phyloP scores from a whole-genome alignment of 106 monocot genomes.

The Platanthera zijinensis region DNA sequence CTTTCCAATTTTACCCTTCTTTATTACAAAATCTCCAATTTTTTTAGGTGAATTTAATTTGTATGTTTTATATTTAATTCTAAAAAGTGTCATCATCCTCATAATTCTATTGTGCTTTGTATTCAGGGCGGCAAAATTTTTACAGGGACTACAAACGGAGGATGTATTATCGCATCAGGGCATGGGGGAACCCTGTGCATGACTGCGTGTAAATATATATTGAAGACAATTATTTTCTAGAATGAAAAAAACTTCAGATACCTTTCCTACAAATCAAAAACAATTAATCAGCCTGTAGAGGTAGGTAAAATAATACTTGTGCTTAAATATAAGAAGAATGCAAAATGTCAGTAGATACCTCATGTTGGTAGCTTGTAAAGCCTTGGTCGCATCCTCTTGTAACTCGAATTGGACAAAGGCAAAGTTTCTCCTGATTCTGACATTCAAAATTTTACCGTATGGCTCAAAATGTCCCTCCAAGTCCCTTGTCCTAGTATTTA shows the following conservation, averaged over 20 bases:
- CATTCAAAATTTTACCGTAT: constrained; percentile 81
- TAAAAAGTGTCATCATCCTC: no score
- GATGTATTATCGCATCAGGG: no score
- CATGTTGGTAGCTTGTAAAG: constrained; percentile 82
- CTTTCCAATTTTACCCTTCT: no score
- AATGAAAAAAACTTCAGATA: not conserved
- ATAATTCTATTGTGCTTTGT: no score
- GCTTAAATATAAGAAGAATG: constrained; percentile 3
- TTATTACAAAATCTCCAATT: no score
- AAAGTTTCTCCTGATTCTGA: constrained; percentile 91
- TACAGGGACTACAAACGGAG: constrained; percentile 56
- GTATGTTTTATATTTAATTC: no score
- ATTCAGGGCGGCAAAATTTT: constrained; percentile 57
- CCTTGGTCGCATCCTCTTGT: constrained; percentile 90
- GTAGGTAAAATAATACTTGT: not conserved
- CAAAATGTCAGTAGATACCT: constrained; percentile 34
- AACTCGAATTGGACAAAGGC: constrained; percentile 86
- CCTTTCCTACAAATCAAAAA: not conserved
- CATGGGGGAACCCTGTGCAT: no score
- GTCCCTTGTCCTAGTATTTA: constrained; percentile 70
- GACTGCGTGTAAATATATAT: constrained; percentile 61
- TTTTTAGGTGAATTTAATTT: no score
- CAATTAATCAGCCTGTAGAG: not conserved
- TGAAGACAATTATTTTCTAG: constrained; percentile 66
- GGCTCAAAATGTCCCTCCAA: constrained; percentile 95